These are phyloP conservation scores for Tephrocybe sp. DNA, from an alignment of 768 basidiomycete genomes.

Conservation along the genomic window DNA sequence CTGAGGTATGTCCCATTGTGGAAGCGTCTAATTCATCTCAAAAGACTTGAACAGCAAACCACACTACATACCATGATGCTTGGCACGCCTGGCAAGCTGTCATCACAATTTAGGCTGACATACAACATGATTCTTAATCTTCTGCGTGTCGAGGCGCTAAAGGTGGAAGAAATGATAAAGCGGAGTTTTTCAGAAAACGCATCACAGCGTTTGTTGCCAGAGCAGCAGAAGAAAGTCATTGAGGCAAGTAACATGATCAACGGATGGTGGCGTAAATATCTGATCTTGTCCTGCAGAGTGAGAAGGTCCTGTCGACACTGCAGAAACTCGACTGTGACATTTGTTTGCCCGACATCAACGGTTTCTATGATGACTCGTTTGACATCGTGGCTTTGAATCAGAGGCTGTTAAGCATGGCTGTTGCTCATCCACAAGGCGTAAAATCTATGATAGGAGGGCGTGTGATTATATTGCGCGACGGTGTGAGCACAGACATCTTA, in stretches of 20 bases:
- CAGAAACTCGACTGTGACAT: slow-evolving; percentile 66
- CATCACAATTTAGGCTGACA: slow-evolving; percentile 95
- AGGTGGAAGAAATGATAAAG: slow-evolving; percentile 99
- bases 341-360: slow-evolving; percentile 72
- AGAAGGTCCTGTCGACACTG: slow-evolving; percentile 62
- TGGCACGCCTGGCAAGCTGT: slow-evolving; percentile 88
- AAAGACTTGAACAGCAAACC: slow-evolving; percentile 53
- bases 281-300: slow-evolving; percentile 50
- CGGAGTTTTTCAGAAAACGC: slow-evolving; percentile 98
- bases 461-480: slow-evolving; percentile 80
- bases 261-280: not conserved
- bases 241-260: slow-evolving; percentile 55
- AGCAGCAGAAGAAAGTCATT: slow-evolving; percentile 85
- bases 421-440: slow-evolving; percentile 57
- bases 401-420: slow-evolving; percentile 58
- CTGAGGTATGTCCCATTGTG: slow-evolving; percentile 59
- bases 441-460: slow-evolving; percentile 74
- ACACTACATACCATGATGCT: slow-evolving; percentile 88
- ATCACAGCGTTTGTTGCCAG: slow-evolving; percentile 87
- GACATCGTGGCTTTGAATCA: slow-evolving; percentile 65
- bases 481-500: slow-evolving; percentile 47
- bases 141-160: slow-evolving; percentile 91
- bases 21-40: not conserved
- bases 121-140: slow-evolving; percentile 99
- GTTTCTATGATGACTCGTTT: slow-evolving; percentile 71